Evolutionary conservation across 2,329 filamentous ascomycete genomes (phyloP).

Genomic region (Sclerotinia sclerotiorum): DNA sequence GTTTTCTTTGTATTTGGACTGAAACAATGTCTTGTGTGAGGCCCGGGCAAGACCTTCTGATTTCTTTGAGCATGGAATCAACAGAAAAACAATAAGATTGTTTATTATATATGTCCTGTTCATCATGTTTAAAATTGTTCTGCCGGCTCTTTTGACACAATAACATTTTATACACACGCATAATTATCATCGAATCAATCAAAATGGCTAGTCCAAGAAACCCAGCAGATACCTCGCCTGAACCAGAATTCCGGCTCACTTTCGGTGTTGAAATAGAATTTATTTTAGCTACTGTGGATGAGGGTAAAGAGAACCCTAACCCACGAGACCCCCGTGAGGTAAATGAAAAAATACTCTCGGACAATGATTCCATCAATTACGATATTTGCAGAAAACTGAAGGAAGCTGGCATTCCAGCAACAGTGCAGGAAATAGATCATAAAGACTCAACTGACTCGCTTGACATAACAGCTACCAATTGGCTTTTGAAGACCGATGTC

Average conservation of each 20-base stretch:
- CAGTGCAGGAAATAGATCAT: background rate
- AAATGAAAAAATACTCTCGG: background rate
- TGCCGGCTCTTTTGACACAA: too few species aligned
- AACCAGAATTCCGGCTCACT: background rate
- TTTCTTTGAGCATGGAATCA: background rate
- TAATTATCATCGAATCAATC: background rate
- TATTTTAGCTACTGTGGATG: background rate
- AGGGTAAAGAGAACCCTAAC: background rate
- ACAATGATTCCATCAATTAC: background rate
- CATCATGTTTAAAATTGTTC: too few species aligned
- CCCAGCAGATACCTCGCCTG: background rate
- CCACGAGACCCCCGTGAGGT: conserved; percentile 10
- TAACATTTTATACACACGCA: background rate
- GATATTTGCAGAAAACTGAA: background rate
- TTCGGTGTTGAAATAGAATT: conserved; percentile 19
- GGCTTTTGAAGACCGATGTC: background rate
- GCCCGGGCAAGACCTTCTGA: too few species aligned
- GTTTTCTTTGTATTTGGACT: background rate
- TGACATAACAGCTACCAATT: background rate
- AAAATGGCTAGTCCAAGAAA: background rate
- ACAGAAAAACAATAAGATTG: background rate
- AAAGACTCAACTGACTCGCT: background rate
- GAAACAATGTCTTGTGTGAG: background rate
- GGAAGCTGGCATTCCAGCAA: background rate
- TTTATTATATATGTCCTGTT: background rate